Conservation (phyloP, 202 grass and related monocot species). For the Zoysia matrella region DNA sequence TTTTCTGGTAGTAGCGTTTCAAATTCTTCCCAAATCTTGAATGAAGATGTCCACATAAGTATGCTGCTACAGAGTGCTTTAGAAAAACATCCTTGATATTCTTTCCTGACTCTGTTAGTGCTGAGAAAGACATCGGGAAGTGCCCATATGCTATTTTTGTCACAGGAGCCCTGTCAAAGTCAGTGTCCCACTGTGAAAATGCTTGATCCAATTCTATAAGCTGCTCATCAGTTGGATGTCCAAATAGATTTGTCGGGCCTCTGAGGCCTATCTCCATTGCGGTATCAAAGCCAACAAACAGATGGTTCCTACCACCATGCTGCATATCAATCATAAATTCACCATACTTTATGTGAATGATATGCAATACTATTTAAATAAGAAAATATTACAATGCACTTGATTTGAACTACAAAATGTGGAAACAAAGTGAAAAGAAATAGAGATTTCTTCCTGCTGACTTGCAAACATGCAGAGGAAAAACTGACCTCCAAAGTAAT, state of each 20-base stretch:
- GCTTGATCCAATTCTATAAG: conserved; percentile 66
- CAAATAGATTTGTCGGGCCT: conserved; percentile 95
- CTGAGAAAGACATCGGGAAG: conserved; percentile 87
- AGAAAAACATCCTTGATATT: conserved; percentile 82
- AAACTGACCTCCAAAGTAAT: conserved; percentile 77
- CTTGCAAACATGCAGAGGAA: conserved; percentile 30
- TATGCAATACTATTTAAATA: background rate
- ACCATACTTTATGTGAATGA: conserved; percentile 27
- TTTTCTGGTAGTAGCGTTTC: conserved; percentile 70
- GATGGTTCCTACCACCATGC: conserved; percentile 73
- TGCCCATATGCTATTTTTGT: conserved; percentile 83
- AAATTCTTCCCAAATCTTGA: conserved; percentile 89
- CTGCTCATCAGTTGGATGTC: conserved; percentile 84
- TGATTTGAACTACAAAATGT: background rate
- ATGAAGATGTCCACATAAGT: conserved; percentile 95
- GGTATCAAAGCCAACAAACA: conserved; percentile 97
- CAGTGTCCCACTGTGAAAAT: conserved; percentile 75
- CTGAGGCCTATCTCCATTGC: conserved; percentile 76
- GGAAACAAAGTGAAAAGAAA: background rate
- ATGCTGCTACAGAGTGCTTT: conserved; percentile 83
- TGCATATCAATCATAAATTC: conserved; percentile 58
- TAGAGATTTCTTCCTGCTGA: no score
- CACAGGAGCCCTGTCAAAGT: conserved; percentile 48
- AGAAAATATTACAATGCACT: conserved; percentile 7
- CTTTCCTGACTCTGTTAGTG: conserved; percentile 82